phyloP scores from a whole-genome alignment of 495 filamentous ascomycete species.

The Daldinia decipiens region DNA sequence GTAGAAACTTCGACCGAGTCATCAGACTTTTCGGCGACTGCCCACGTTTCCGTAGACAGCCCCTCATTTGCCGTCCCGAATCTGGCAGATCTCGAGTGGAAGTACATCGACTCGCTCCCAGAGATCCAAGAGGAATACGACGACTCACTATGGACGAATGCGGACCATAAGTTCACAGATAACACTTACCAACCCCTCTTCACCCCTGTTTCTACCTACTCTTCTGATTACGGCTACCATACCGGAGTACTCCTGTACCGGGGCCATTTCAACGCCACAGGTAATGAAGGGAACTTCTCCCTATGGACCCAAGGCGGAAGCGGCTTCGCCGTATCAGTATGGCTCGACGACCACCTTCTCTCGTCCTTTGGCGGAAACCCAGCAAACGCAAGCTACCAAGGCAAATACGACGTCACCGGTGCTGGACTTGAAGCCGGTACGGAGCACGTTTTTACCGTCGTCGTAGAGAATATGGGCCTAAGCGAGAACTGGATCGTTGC shows the following conservation, averaged over 20 bases:
- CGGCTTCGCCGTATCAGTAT: conserved; percentile 67
- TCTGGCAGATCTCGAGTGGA: conserved; percentile 71
- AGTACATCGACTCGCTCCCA: conserved; percentile 74
- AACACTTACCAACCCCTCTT: conserved; percentile 64
- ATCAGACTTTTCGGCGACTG: conserved; percentile 49
- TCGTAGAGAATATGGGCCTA: conserved; percentile 79
- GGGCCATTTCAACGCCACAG: conserved; percentile 75
- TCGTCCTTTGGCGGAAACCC: conserved; percentile 67
- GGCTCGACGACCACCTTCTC: conserved; percentile 64
- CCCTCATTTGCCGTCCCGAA: conserved; percentile 65
- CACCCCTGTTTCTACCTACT: conserved; percentile 73
- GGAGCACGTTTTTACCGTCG: conserved; percentile 71
- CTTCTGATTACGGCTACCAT: conserved; percentile 79
- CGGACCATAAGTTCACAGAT: conserved; percentile 64
- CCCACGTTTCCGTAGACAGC: conserved; percentile 61
- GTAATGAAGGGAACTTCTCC: conserved; percentile 66
- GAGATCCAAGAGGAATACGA: conserved; percentile 72
- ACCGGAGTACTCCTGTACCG: conserved; percentile 75
- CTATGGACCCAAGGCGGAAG: conserved; percentile 70
- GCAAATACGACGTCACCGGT: conserved; percentile 66
- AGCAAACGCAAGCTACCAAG: conserved; percentile 54
- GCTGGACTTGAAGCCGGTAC: conserved; percentile 59
- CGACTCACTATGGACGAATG: conserved; percentile 72
- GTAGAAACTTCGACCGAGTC: conserved; percentile 62
- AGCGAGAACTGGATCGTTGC: conserved; percentile 71